Conservation (phyloP, 768 basidiomycete species). For the Tulasnella sp. region DNA sequence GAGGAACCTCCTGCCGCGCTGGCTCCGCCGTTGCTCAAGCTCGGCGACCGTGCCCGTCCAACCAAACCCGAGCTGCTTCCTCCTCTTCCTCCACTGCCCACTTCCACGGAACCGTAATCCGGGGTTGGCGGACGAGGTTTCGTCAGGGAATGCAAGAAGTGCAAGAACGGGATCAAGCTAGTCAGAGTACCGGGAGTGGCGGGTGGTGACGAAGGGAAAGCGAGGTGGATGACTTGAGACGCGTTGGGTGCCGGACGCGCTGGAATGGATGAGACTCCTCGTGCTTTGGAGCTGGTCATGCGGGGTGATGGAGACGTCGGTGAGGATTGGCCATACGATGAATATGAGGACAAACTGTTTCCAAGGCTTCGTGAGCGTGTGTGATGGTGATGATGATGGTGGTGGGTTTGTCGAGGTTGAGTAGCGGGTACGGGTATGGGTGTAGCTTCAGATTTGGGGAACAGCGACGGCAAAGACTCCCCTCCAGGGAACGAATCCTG, state of each 20-base stretch:
- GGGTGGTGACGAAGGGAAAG: slow-evolving; percentile 56
- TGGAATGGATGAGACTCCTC: slow-evolving; percentile 5
- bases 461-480: neutral
- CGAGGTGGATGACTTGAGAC: slow-evolving; percentile 32
- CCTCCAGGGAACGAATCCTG: neutral
- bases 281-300: neutral
- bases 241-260: slow-evolving; percentile 33
- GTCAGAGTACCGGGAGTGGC: slow-evolving; percentile 54
- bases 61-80: neutral
- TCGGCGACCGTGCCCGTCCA: neutral
- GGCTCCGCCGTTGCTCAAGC: neutral
- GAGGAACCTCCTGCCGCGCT: neutral
- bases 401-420: neutral
- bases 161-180: slow-evolving; percentile 58
- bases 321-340: neutral
- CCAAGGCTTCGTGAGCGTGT: neutral
- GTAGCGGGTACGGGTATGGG: slow-evolving; percentile 1
- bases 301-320: neutral
- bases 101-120: neutral
- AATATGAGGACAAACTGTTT: neutral
- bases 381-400: slow-evolving; percentile 4
- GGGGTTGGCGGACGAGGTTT: slow-evolving; percentile 24
- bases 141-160: slow-evolving; percentile 53
- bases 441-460: slow-evolving; percentile 2
- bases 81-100: neutral